Conservation (phyloP, 23 red algal species). For the Chondrus crispus region DNA sequence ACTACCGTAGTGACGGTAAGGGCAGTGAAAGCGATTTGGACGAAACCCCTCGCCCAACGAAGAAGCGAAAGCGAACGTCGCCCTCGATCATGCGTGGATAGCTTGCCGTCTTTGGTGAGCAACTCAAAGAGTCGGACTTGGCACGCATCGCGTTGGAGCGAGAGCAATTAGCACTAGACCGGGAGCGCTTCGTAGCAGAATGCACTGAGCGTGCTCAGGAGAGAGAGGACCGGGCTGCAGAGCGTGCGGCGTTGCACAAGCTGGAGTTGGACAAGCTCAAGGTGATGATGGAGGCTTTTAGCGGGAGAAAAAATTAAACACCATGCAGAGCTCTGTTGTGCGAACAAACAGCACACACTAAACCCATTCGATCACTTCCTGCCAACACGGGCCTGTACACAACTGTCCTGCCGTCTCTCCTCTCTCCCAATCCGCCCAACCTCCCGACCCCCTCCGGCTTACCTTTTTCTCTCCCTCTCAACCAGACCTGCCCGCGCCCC, state of each 20-base stretch:
- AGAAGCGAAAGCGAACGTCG: no score
- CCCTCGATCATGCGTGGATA: no score
- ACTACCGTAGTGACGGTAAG: no score
- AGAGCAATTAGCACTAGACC: background rate
- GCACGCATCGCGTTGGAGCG: background rate
- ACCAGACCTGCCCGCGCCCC: background rate
- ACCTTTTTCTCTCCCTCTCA: background rate
- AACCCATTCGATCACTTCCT: background rate
- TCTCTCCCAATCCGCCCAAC: background rate
- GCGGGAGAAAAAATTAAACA: background rate
- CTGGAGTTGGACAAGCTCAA: background rate
- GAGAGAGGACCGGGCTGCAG: background rate
- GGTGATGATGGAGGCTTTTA: background rate
- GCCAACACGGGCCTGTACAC: background rate
- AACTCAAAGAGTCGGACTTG: background rate
- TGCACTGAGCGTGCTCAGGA: background rate
- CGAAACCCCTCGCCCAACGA: no score
- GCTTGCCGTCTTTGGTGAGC: background rate
- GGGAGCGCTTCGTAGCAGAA: background rate
- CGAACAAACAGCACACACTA: background rate
- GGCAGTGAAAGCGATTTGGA: no score
- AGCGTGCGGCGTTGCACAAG: background rate
- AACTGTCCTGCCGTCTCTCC: background rate
- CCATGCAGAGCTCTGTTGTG: no score
- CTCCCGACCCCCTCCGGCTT: background rate